phyloP scores from a whole-genome alignment of 805 yeast genomes.

The Scheffersomyces stipitis region DNA sequence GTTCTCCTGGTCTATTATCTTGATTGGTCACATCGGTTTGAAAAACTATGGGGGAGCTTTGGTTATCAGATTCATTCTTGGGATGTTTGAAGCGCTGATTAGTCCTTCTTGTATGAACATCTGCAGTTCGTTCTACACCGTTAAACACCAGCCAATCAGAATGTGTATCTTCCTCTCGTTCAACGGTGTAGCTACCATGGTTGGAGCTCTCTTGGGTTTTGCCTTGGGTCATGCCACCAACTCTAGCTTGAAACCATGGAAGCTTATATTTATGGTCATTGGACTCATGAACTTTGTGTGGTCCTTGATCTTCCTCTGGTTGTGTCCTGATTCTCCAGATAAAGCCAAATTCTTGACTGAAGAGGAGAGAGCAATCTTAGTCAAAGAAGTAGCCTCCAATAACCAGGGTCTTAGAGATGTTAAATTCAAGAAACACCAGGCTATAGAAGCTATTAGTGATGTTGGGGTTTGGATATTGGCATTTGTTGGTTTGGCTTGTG shows the following conservation, averaged over 20 bases:
- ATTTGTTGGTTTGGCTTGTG: conserved; percentile 25
- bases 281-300: conserved; percentile 16
- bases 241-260: conserved; percentile 23
- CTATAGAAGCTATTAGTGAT: conserved; percentile 20
- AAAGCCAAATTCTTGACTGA: conserved; percentile 31
- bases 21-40: conserved; percentile 28
- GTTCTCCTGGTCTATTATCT: conserved; percentile 20
- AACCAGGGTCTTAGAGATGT: conserved; percentile 25
- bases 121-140: conserved; percentile 31
- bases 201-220: conserved; percentile 24
- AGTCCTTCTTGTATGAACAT: conserved; percentile 35
- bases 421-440: conserved; percentile 19
- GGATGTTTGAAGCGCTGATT: conserved; percentile 35
- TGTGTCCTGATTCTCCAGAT: conserved; percentile 25
- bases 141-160: conserved; percentile 31
- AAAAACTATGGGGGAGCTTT: conserved; percentile 33
- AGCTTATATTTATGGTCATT: conserved; percentile 12
- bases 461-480: conserved; percentile 18
- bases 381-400: conserved; percentile 19
- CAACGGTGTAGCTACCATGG: conserved; percentile 25
- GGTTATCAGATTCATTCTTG: conserved; percentile 33
- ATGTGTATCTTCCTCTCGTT: conserved; percentile 26
- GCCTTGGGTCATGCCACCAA: conserved; percentile 30
- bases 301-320: conserved; percentile 15
- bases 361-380: conserved; percentile 26